Evolutionary conservation across 371 early-diverging fungal genomes (phyloP).

Genomic region (Apophysomyces ossiformis): DNA sequence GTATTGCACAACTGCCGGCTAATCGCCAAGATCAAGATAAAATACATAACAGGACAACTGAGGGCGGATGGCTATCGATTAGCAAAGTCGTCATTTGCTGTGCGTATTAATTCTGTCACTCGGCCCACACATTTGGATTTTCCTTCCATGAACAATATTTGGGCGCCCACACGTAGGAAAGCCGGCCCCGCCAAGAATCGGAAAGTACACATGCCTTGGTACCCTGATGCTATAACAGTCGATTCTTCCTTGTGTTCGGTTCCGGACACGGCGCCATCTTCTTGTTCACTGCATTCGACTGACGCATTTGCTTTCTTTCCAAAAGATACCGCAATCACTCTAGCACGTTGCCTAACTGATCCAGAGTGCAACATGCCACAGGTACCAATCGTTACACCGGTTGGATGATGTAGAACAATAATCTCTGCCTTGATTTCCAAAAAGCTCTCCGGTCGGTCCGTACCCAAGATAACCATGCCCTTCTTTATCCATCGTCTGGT

Average conservation of each 20-base stretch:
- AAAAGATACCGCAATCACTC: conserved; percentile 36
- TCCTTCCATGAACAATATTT: conserved; percentile 80
- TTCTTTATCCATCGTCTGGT: conserved; percentile 65
- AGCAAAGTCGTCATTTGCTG: neutral
- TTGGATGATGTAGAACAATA: conserved; percentile 81
- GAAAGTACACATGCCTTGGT: conserved; percentile 63
- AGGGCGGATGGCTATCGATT: neutral
- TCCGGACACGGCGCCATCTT: neutral
- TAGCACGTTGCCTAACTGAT: conserved; percentile 85
- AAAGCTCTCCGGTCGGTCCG: conserved; percentile 55
- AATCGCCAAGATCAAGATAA: neutral
- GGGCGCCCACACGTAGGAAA: conserved; percentile 73
- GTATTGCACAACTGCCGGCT: no score
- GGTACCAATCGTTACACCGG: conserved; percentile 63
- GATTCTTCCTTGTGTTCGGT: neutral
- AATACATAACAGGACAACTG: neutral
- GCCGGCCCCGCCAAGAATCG: conserved; percentile 83
- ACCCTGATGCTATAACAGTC: conserved; percentile 38
- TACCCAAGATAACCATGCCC: conserved; percentile 85
- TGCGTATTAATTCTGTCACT: conserved; percentile 41
- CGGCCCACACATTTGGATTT: conserved; percentile 92
- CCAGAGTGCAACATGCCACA: conserved; percentile 94
- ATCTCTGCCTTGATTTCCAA: conserved; percentile 88
- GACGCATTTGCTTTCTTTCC: neutral
- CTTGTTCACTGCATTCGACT: neutral